Conservation (phyloP, 768 basidiomycete species). For the Tulasnella sp. region DNA sequence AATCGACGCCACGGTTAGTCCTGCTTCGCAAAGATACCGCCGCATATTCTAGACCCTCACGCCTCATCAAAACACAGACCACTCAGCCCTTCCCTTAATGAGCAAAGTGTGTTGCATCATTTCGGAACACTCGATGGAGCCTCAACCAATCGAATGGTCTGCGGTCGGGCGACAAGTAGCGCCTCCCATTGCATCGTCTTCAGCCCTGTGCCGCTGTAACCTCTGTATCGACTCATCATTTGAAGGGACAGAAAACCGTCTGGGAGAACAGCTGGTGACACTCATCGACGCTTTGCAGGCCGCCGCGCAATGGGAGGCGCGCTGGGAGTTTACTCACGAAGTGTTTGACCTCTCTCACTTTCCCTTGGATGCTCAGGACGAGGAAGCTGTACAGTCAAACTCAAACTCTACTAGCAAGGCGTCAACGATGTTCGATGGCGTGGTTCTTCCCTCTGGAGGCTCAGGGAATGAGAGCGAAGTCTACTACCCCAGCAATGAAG, state of each 20-base stretch:
- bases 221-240: background rate
- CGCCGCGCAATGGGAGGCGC: background rate
- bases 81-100: background rate
- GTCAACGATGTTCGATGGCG: background rate
- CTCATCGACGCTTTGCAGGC: background rate
- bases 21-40: background rate
- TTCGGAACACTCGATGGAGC: background rate
- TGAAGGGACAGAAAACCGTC: background rate
- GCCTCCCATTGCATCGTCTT: background rate
- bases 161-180: background rate
- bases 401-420: background rate
- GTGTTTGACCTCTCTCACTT: background rate
- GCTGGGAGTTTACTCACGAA: background rate
- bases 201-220: background rate
- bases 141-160: background rate
- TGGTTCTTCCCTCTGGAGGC: background rate
- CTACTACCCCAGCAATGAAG: background rate
- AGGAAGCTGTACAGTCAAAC: background rate
- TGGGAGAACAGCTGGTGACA: background rate
- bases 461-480: background rate
- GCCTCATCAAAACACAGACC: background rate
- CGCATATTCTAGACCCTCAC: background rate
- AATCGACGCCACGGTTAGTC: conserved; percentile 8
- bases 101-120: background rate
- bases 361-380: background rate